phyloP scores from a whole-genome alignment of 805 yeast species.

The Jamesozyma jinghongensis region DNA sequence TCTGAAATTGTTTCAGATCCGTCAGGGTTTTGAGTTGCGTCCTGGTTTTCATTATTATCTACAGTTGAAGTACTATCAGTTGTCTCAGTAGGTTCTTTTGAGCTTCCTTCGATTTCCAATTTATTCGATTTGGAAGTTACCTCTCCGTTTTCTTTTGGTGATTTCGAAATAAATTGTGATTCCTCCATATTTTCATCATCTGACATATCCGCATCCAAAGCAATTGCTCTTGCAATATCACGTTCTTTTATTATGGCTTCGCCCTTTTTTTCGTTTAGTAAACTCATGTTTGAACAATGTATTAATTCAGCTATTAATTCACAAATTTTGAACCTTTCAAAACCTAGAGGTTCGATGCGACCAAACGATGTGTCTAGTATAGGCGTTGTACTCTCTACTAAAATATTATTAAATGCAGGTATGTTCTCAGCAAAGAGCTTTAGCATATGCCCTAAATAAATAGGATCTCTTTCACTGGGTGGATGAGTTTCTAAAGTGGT shows the following conservation, averaged over 20 bases:
- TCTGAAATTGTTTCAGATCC: constrained; percentile 12
- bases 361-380: constrained; percentile 38
- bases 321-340: constrained; percentile 85
- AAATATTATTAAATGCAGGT: constrained; percentile 54
- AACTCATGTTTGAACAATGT: constrained; percentile 93
- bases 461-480: constrained; percentile 86
- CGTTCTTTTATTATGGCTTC: constrained; percentile 60
- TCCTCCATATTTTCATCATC: not conserved
- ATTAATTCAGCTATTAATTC: constrained; percentile 89
- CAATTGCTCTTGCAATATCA: constrained; percentile 47
- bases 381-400: constrained; percentile 33
- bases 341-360: constrained; percentile 73
- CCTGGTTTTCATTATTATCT: constrained; percentile 10
- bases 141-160: constrained; percentile 2
- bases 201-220: constrained; percentile 14
- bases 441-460: constrained; percentile 81
- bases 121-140: constrained; percentile 5
- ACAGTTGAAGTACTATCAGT: not conserved
- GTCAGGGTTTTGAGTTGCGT: constrained; percentile 2
- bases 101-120: not conserved
- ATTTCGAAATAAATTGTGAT: not conserved
- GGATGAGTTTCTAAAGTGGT: constrained; percentile 83
- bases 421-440: constrained; percentile 67
- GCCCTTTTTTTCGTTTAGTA: constrained; percentile 71
- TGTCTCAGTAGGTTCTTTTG: not conserved